Conservation (phyloP, 768 basidiomycete species). For the Amanita exitialis region DNA sequence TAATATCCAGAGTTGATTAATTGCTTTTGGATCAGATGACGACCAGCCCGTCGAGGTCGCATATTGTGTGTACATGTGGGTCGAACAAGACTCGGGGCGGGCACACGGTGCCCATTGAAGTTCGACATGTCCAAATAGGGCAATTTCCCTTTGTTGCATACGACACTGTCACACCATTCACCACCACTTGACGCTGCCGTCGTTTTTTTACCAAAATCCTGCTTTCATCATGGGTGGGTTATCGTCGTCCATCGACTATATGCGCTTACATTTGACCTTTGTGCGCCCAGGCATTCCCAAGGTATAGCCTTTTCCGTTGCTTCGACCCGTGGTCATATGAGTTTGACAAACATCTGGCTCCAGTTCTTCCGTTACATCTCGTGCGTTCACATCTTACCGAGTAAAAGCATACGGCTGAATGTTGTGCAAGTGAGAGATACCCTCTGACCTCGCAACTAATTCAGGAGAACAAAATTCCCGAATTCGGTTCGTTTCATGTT, state of each 20-base stretch:
- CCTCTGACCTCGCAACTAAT: slow-evolving; percentile 97
- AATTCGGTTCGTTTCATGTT: slow-evolving; percentile 60
- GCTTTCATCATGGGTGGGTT: slow-evolving; percentile 8
- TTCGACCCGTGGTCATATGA: neutral
- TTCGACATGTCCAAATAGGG: slow-evolving; percentile 1
- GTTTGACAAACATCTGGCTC: slow-evolving; percentile 9
- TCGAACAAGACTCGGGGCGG: no score
- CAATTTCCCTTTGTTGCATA: neutral
- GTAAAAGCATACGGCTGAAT: neutral
- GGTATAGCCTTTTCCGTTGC: slow-evolving; percentile 26
- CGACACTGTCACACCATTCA: no score
- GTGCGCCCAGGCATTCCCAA: slow-evolving; percentile 48
- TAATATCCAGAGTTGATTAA: no score
- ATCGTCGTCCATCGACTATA: neutral
- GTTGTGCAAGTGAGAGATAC: slow-evolving; percentile 75
- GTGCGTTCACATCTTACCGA: slow-evolving; percentile 32
- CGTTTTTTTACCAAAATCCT: neutral
- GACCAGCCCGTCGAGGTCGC: no score
- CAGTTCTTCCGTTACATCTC: slow-evolving; percentile 98
- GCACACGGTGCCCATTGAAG: no score
- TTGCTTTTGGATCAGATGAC: no score
- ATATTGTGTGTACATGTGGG: no score
- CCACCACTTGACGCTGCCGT: neutral
- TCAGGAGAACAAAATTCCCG: slow-evolving; percentile 97
- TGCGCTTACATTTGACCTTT: neutral